Evolutionary conservation across 208 protist genomes (phyloP).

Genomic region (Leishmania mexicana): DNA sequence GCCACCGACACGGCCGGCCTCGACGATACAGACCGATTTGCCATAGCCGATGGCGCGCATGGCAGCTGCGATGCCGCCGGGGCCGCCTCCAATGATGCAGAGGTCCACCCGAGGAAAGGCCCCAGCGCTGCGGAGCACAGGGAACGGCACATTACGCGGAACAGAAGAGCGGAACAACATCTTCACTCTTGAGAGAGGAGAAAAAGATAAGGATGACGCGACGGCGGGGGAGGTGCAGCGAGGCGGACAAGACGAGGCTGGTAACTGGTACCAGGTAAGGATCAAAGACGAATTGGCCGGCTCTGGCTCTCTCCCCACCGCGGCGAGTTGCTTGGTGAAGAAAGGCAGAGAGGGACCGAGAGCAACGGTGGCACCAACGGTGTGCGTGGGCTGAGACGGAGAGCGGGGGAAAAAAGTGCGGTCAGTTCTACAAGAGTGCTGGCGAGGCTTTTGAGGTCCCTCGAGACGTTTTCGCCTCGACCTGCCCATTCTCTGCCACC

Average conservation of each 20-base stretch:
- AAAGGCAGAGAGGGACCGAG: not conserved
- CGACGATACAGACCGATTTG: constrained; percentile 67
- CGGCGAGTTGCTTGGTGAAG: not conserved
- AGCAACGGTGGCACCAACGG: not conserved
- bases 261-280: no score
- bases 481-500: not conserved
- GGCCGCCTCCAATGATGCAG: constrained; percentile 73
- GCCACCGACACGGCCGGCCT: constrained; percentile 58
- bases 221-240: not conserved
- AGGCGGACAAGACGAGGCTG: not conserved
- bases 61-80: constrained; percentile 61
- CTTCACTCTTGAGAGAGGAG: not conserved
- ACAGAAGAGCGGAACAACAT: constrained; percentile 33
- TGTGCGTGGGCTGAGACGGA: not conserved
- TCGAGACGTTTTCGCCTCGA: not conserved
- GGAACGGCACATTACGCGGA: constrained; percentile 32
- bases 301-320: not conserved
- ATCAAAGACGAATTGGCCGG: not conserved
- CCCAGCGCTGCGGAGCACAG: constrained; percentile 47
- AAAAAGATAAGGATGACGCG: not conserved
- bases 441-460: not conserved
- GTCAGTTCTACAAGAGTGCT: not conserved
- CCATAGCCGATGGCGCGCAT: constrained; percentile 58
- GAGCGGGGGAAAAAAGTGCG: not conserved
- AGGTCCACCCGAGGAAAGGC: constrained; percentile 65